Evolutionary conservation across 352 stramenopile species (phyloP).

Genomic region (Phytophthora citricola): DNA sequence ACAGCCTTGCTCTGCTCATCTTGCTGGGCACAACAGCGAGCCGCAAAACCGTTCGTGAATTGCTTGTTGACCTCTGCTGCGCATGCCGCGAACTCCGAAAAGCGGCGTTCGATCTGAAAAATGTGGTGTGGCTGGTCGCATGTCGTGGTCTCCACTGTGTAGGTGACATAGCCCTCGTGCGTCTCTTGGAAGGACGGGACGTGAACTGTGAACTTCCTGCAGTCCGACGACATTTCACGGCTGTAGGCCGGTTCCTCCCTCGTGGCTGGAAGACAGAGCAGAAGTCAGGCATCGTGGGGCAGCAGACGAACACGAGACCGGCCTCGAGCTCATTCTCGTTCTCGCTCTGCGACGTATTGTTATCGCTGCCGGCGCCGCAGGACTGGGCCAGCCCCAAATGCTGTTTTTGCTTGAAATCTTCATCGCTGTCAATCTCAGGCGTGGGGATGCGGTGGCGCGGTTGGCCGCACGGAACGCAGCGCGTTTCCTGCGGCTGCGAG

Average conservation of each 20-base stretch:
- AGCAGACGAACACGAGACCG: constrained; percentile 74
- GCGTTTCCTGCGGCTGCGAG: constrained; percentile 66
- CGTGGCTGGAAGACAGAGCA: constrained; percentile 64
- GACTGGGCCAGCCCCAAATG: neutral
- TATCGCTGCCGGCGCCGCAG: constrained; percentile 12
- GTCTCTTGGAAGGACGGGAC: constrained; percentile 74
- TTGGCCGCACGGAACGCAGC: constrained; percentile 44
- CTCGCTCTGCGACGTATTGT: constrained; percentile 36
- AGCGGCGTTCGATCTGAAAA: constrained; percentile 73
- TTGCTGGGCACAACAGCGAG: constrained; percentile 13
- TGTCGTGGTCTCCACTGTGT: constrained; percentile 58
- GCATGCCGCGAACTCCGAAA: constrained; percentile 80
- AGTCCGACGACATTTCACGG: constrained; percentile 22
- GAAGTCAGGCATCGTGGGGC: constrained; percentile 59
- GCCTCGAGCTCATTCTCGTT: constrained; percentile 56
- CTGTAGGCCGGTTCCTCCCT: constrained; percentile 18
- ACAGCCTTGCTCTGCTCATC: constrained; percentile 22
- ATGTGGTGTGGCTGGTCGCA: constrained; percentile 43
- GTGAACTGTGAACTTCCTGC: constrained; percentile 55
- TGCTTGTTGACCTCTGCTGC: constrained; percentile 54
- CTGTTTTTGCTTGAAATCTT: constrained; percentile 25
- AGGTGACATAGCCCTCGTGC: constrained; percentile 67
- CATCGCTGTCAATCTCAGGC: constrained; percentile 46
- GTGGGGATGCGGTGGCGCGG: constrained; percentile 13
- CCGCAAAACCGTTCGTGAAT: constrained; percentile 26